Evolutionary conservation across 1,284 basidiomycete genomes (phyloP).

Genomic region (Clitocybe nebularis): DNA sequence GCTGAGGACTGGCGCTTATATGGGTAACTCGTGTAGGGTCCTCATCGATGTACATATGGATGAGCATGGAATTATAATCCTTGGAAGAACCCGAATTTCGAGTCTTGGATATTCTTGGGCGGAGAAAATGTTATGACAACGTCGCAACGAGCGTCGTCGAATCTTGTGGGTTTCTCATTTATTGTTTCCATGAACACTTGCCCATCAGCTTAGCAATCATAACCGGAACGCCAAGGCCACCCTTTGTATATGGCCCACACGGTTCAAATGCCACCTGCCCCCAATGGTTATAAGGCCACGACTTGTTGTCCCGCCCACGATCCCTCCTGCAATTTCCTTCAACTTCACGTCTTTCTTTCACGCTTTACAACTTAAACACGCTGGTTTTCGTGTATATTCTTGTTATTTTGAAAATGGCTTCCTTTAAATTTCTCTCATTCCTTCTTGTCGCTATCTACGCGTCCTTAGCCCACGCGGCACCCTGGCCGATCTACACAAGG

Average conservation of each 20-base stretch:
- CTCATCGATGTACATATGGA: no score
- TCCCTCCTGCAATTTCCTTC: constrained; percentile 8
- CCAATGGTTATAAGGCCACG: constrained; percentile 2
- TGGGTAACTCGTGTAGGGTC: no score
- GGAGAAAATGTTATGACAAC: constrained; percentile 2
- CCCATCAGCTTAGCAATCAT: constrained; percentile 13
- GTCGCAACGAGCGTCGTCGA: neutral
- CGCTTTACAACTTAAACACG: constrained; percentile 11
- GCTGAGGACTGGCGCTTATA: no score
- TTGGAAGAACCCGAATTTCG: no score
- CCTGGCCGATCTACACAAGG: constrained; percentile 26
- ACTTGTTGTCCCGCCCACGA: constrained; percentile 3
- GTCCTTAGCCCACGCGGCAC: constrained; percentile 22
- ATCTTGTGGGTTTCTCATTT: constrained; percentile 1
- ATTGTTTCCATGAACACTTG: constrained; percentile 7
- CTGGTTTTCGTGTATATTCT: constrained; percentile 11
- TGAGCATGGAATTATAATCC: no score
- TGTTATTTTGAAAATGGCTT: constrained; percentile 26
- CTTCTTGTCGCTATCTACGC: constrained; percentile 19
- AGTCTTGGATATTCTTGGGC: neutral
- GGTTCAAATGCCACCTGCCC: no score
- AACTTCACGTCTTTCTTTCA: constrained; percentile 11
- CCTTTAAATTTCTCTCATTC: constrained; percentile 18
- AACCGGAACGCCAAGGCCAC: constrained; percentile 6
- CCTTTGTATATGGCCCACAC: constrained; percentile 5